A percentile compares a stretch with the other conserved stretches of the same genome.
Evolutionary conservation across 2,329 filamentous ascomycete species (phyloP).

Genomic region (Apiospora pterosperma): DNA sequence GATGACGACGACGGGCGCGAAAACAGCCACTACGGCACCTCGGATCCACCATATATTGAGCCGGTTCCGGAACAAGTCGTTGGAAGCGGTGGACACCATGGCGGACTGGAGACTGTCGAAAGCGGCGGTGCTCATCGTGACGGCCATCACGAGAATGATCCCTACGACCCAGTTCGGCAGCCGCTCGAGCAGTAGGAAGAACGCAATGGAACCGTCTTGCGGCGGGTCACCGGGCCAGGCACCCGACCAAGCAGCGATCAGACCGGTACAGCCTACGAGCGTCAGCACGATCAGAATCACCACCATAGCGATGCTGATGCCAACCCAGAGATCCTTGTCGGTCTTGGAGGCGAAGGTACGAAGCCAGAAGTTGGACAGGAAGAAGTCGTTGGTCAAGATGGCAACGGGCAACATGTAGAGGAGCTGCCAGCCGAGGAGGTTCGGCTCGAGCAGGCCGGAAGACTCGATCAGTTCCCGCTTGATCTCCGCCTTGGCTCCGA

Average conservation of each 20-base stretch:
- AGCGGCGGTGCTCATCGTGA: slow-evolving; percentile 71
- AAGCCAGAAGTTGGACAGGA: slow-evolving; percentile 81
- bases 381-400: slow-evolving; percentile 82
- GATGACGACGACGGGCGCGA: slow-evolving; percentile 70
- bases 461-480: slow-evolving; percentile 64
- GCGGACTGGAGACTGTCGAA: slow-evolving; percentile 80
- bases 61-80: slow-evolving; percentile 80
- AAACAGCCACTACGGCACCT: slow-evolving; percentile 64
- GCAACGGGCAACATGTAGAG: slow-evolving; percentile 81
- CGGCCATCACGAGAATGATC: slow-evolving; percentile 76
- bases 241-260: slow-evolving; percentile 77
- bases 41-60: slow-evolving; percentile 75
- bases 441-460: slow-evolving; percentile 66
- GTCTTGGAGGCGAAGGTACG: slow-evolving; percentile 77
- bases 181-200: slow-evolving; percentile 70
- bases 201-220: slow-evolving; percentile 61
- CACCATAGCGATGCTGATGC: slow-evolving; percentile 64
- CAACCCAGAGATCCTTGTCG: slow-evolving; percentile 74
- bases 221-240: slow-evolving; percentile 62
- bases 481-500: slow-evolving; percentile 72
- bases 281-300: slow-evolving; percentile 67
- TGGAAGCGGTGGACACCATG: slow-evolving; percentile 81
- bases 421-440: slow-evolving; percentile 77
- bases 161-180: slow-evolving; percentile 80
- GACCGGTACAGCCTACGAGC: slow-evolving; percentile 68